phyloP scores from a whole-genome alignment of 352 stramenopile genomes.

The Phytophthora pseudosyringae region DNA sequence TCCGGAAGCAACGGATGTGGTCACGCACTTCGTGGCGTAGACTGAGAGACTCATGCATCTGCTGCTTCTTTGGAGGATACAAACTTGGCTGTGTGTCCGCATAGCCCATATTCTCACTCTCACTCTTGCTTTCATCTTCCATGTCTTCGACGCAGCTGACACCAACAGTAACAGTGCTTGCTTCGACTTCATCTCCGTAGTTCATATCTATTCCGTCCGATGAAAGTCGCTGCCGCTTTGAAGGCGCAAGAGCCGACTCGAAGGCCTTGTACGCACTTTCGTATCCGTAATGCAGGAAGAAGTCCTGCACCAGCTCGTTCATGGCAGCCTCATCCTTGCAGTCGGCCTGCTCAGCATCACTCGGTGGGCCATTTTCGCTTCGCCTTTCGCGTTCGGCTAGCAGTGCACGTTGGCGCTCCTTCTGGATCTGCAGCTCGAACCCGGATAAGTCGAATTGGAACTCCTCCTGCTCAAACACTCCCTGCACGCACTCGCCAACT shows the following conservation, averaged over 20 bases:
- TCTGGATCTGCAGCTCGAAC: conserved; percentile 57
- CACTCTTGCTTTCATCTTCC: conserved; percentile 21
- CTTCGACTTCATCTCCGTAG: conserved; percentile 3
- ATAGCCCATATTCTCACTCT: conserved; percentile 8
- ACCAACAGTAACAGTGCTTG: conserved; percentile 1
- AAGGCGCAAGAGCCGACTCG: conserved; percentile 12
- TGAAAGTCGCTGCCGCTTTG: conserved; percentile 6
- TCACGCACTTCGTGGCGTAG: conserved; percentile 46
- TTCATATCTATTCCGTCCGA: conserved; percentile 19
- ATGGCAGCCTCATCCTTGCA: conserved; percentile 41
- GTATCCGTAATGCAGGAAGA: conserved; percentile 53
- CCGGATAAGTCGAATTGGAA: conserved; percentile 57
- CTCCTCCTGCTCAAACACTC: conserved; percentile 19
- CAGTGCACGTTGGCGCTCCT: conserved; percentile 51
- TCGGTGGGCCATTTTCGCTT: not conserved
- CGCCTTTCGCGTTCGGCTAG: conserved; percentile 24
- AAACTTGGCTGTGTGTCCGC: conserved; percentile 4
- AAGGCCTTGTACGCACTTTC: conserved; percentile 41
- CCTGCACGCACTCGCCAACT: conserved; percentile 37
- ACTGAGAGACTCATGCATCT: conserved; percentile 27
- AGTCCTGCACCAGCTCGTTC: conserved; percentile 45
- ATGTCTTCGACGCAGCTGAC: conserved; percentile 15
- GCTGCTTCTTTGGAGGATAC: conserved; percentile 9
- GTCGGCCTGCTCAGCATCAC: conserved; percentile 17
- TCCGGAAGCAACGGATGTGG: conserved; percentile 43